phyloP scores from a whole-genome alignment of 1,284 basidiomycete species.

The Fomitopsis pinicola region DNA sequence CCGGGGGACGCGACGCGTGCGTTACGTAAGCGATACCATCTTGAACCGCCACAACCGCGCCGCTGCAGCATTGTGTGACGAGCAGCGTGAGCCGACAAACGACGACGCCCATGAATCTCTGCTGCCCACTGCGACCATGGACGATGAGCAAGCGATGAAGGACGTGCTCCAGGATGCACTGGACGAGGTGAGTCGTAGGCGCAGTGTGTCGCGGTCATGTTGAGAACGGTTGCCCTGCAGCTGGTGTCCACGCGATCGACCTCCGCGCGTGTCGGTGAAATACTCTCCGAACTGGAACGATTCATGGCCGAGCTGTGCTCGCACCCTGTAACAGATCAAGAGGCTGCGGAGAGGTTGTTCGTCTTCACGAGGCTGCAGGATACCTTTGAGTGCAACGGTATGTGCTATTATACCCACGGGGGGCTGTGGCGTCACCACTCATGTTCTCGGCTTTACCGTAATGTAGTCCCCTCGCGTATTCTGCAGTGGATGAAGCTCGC shows the following conservation, averaged over 20 bases:
- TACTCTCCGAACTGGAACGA: slow-evolving; percentile 53
- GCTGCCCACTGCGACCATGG: background rate
- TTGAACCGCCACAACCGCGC: background rate
- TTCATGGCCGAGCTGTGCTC: slow-evolving; percentile 55
- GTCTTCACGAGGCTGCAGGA: slow-evolving; percentile 65
- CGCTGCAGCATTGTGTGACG: background rate
- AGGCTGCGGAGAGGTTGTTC: slow-evolving; percentile 36
- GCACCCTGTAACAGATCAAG: slow-evolving; percentile 27
- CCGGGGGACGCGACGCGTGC: slow-evolving; percentile 1
- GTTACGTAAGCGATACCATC: background rate
- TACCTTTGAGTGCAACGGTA: slow-evolving; percentile 75
- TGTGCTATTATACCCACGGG: slow-evolving; percentile 21
- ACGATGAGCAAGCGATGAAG: slow-evolving; percentile 28
- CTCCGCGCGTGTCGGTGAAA: slow-evolving; percentile 40
- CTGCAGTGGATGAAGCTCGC: slow-evolving; percentile 43
- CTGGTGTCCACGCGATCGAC: slow-evolving; percentile 57
- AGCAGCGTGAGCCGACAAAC: background rate
- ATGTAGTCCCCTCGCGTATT: slow-evolving; percentile 58
- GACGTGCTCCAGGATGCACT: slow-evolving; percentile 53
- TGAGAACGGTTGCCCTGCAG: slow-evolving; percentile 32
- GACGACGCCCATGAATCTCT: slow-evolving; percentile 2
- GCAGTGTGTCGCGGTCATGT: background rate
- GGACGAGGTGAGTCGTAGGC: slow-evolving; percentile 50
- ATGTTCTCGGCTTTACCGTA: background rate
- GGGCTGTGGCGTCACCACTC: background rate